These are phyloP conservation scores for Hyaloscypha bicolor DNA, from an alignment of 495 filamentous ascomycete genomes.

Conservation along the genomic window DNA sequence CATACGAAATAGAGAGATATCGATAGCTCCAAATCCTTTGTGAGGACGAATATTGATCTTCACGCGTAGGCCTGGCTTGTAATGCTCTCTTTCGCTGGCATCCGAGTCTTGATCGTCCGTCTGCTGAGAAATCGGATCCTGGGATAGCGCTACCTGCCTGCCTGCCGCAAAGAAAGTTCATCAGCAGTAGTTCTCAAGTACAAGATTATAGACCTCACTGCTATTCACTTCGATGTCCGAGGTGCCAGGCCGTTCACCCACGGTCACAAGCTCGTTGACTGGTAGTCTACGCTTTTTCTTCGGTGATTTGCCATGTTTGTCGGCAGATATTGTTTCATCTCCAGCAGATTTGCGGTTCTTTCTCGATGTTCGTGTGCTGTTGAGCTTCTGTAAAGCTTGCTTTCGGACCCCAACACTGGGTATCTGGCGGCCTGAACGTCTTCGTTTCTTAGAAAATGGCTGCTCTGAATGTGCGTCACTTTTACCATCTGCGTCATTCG, in stretches of 20 bases:
- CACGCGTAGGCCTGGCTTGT: not conserved
- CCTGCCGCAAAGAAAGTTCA: slow-evolving; percentile 2
- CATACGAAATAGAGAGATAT: slow-evolving; percentile 16
- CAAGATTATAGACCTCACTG: not conserved
- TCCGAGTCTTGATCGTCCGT: slow-evolving; percentile 1
- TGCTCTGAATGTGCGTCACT: slow-evolving; percentile 1
- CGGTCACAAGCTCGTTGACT: slow-evolving; percentile 18
- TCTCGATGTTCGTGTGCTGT: not conserved
- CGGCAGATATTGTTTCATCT: not conserved
- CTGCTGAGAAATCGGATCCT: slow-evolving; percentile 29
- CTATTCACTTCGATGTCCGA: slow-evolving; percentile 1
- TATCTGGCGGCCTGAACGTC: not conserved
- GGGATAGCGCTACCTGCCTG: slow-evolving; percentile 18
- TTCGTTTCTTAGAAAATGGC: slow-evolving; percentile 9
- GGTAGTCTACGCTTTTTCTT: slow-evolving; percentile 17
- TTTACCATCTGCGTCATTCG: not conserved
- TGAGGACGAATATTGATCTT: not conserved
- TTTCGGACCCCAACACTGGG: not conserved
- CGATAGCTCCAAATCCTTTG: slow-evolving; percentile 8
- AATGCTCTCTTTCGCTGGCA: not conserved
- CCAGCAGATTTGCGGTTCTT: not conserved
- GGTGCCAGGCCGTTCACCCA: slow-evolving; percentile 7
- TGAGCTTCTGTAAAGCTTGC: not conserved
- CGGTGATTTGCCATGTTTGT: not conserved
- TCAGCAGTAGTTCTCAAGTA: not conserved